Base-by-base conservation (phyloP, 2,329 filamentous ascomycete species). In the Colletotrichum sansevieriae region DNA sequence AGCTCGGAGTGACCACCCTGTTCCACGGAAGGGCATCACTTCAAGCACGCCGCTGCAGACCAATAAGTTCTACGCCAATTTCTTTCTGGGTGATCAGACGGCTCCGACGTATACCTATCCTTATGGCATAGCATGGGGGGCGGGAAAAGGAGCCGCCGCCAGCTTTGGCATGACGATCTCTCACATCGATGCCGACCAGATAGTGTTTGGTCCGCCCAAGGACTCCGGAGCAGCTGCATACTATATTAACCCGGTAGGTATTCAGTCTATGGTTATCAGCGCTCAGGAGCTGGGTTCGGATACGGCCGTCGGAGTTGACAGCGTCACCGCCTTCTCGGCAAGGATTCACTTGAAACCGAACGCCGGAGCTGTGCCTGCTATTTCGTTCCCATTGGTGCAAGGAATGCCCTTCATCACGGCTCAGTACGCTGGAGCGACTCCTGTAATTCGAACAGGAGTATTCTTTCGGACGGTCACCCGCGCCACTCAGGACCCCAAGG, bases 391-490 rank as follows among this genome's bases (percentile, higher is more conserved):
- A 0, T 76, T 98, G 8, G 89, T 97, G 0, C 95, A 98, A 76
- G 96, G 96, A 11, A 96, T 97, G 89, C 91, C 89, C 0, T 97
- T 94, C 74, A 84, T 97, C 18, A 98, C 95, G 4, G 95, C 85
- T 0, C 78, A 92, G 18, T 98, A 95, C 79, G 85, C 84, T 62
- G 88, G 89, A 35, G 84, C 89, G 0, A 90, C 88, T 8, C 95
- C 95, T 0, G 76, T 90, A 4, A 85, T 98, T 49, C 90, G 95
- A 73, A 91, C 90, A 22, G 90, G 89, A 1, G 87, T 96, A 2
- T 91, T 91, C 69, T 97, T 95, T 82, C 85, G 85, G 65, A 89
- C 85, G 18, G 83, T 98, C 55, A 89, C 86, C 41, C 85, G 84
- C 41, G 79, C 86, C 2, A 80, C 81, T 10, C 83, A 82, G n/a